A percentile compares a stretch with the other conserved stretches of the same genome.
Evolutionary conservation across 345 rosid genomes (phyloP).

Genomic region (Hibiscus trionum): DNA sequence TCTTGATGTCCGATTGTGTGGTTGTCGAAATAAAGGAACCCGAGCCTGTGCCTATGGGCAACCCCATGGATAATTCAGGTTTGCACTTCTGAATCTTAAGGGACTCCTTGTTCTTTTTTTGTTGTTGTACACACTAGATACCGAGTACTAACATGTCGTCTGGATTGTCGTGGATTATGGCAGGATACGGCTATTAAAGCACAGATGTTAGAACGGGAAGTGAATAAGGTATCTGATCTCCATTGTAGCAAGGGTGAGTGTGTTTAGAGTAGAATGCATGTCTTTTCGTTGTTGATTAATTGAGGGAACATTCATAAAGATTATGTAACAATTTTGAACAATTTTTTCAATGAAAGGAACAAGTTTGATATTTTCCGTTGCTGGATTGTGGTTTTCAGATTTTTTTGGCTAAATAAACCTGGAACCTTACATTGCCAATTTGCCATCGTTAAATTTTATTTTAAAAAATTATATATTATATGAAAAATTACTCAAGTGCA

Average conservation of each 20-base stretch:
- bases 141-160: conserved; percentile 10
- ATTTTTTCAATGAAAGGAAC: too few relatives aligned
- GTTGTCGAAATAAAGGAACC: conserved; percentile 98
- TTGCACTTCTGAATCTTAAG: conserved; percentile 1
- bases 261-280: background rate
- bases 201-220: background rate
- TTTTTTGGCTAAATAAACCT: too few relatives aligned
- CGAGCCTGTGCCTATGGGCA: conserved; percentile 57
- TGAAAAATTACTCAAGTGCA: too few relatives aligned
- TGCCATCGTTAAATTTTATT: too few relatives aligned
- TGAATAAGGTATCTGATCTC: background rate
- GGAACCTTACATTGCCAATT: too few relatives aligned
- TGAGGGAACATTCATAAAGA: background rate
- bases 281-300: conserved; percentile 9
- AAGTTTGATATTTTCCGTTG: too few relatives aligned
- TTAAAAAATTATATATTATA: too few relatives aligned
- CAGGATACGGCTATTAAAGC: conserved; percentile 45
- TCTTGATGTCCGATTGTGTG: conserved; percentile 97
- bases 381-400: too few relatives aligned
- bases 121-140: conserved; percentile 2
- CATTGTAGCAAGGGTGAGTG: background rate
- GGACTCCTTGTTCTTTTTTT: background rate
- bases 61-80: conserved; percentile 99
- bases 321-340: background rate
- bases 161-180: background rate